A percentile compares a stretch with the other conserved stretches of the same genome.
phyloP scores from a whole-genome alignment of 2,329 filamentous ascomycete genomes.

The Ascochyta fabae region DNA sequence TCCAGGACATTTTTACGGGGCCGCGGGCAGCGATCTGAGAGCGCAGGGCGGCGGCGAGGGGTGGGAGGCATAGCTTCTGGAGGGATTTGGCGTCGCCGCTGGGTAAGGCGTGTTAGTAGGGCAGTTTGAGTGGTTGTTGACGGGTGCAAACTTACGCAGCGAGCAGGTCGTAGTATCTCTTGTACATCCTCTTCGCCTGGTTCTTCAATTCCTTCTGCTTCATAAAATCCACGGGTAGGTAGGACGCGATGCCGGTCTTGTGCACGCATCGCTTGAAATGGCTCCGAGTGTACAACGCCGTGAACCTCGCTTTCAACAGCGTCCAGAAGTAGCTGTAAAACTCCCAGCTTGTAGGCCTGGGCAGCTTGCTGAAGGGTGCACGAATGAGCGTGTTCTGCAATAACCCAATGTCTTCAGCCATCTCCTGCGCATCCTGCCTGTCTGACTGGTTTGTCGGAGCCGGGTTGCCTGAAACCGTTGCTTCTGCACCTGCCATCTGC shows the following conservation, averaged over 20 bases:
- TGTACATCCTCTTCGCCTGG: conserved; percentile 65
- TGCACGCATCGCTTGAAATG: conserved; percentile 23
- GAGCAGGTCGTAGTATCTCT: conserved; percentile 66
- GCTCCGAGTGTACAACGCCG: conserved; percentile 26
- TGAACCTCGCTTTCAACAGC: conserved; percentile 25
- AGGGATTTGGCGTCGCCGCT: conserved; percentile 31
- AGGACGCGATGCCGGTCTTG: conserved; percentile 21
- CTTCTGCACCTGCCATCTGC: conserved; percentile 14
- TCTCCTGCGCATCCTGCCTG: conserved; percentile 11
- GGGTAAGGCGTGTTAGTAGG: conserved; percentile 8
- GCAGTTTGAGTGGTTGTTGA: background rate
- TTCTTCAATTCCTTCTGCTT: conserved; percentile 18
- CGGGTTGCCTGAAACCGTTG: conserved; percentile 5
- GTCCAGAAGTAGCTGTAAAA: conserved; percentile 30
- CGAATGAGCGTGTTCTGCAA: conserved; percentile 31
- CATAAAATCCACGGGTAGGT: conserved; percentile 21
- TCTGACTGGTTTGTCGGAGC: conserved; percentile 19
- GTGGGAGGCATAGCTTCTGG: conserved; percentile 60
- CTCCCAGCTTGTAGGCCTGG: conserved; percentile 1
- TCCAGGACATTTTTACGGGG: conserved; percentile 57
- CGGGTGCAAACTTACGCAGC: conserved; percentile 49
- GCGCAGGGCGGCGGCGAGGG: conserved; percentile 60
- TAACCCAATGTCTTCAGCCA: conserved; percentile 33
- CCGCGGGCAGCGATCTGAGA: conserved; percentile 61
- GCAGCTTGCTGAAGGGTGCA: conserved; percentile 23